Evolutionary conservation across 2,329 filamentous ascomycete species (phyloP).

Genomic region (Karstenula rhodostoma): DNA sequence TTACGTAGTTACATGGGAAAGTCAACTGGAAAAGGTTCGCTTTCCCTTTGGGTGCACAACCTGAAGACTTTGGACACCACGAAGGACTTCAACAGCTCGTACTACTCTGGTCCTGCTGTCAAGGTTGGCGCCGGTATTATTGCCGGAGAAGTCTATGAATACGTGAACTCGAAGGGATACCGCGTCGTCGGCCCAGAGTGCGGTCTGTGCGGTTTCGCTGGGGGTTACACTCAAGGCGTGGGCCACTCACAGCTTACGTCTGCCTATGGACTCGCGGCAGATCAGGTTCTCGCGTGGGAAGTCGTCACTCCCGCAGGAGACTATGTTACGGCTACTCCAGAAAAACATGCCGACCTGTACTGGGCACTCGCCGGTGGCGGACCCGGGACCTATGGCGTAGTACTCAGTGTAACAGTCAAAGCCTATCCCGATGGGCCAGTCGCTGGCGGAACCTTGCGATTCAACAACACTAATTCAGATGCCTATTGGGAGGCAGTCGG

Average conservation of each 20-base stretch:
- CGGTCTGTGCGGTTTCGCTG: constrained; percentile 39
- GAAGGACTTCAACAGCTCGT: constrained; percentile 6
- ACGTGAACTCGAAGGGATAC: background rate
- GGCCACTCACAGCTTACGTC: constrained; percentile 31
- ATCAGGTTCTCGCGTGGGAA: constrained; percentile 41
- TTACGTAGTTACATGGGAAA: constrained; percentile 6
- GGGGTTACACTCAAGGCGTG: constrained; percentile 43
- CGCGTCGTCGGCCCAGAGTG: constrained; percentile 24
- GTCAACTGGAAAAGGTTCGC: constrained; percentile 9
- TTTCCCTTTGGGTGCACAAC: constrained; percentile 15
- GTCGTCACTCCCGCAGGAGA: constrained; percentile 44
- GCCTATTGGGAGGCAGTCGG: background rate
- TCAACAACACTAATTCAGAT: background rate
- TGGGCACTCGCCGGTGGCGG: constrained; percentile 48
- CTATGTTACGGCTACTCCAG: constrained; percentile 37
- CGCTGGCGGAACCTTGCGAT: background rate
- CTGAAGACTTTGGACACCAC: constrained; percentile 18
- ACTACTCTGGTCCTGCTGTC: constrained; percentile 21
- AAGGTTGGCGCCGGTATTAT: constrained; percentile 25
- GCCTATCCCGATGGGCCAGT: background rate
- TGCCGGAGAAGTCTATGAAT: too few relatives aligned
- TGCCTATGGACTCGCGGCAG: constrained; percentile 38
- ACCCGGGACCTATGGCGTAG: constrained; percentile 28
- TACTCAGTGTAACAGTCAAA: constrained; percentile 4
- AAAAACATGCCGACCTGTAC: constrained; percentile 44